Evolutionary conservation across 2,329 filamentous ascomycete species (phyloP).

Genomic region (Alternaria triticimaculans): DNA sequence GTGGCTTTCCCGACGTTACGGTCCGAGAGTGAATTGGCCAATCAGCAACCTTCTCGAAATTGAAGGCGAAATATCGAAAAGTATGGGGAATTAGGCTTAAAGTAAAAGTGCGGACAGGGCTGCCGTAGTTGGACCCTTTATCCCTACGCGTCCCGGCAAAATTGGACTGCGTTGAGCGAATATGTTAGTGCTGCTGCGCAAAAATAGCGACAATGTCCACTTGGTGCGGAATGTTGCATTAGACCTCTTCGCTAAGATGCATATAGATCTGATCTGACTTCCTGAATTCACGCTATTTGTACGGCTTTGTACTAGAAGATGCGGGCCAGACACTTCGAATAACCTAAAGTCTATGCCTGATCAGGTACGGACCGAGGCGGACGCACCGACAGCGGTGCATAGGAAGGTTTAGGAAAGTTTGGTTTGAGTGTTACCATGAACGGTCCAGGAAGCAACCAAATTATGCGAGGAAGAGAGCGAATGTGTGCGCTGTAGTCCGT

Average conservation of each 20-base stretch:
- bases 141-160: constrained; percentile 28
- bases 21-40: constrained; percentile 15
- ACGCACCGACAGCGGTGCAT: neutral
- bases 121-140: constrained; percentile 24
- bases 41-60: constrained; percentile 28
- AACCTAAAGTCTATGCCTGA: neutral
- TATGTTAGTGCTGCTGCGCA: constrained; percentile 10
- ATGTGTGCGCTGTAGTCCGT: neutral
- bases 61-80: constrained; percentile 23
- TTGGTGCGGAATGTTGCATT: neutral
- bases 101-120: constrained; percentile 30
- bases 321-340: constrained; percentile 3
- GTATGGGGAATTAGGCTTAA: constrained; percentile 36
- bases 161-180: constrained; percentile 28
- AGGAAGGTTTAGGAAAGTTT: neutral
- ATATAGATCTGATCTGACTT: neutral
- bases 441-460: neutral
- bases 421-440: neutral
- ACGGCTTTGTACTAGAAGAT: neutral
- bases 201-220: constrained; percentile 33
- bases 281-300: neutral
- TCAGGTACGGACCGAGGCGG: neutral
- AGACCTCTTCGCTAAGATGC: neutral
- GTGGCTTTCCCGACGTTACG: constrained; percentile 28
- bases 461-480: neutral